Evolutionary conservation across 2,329 filamentous ascomycete species (phyloP).

Genomic region (Phaeosphaeriaceae sp.): DNA sequence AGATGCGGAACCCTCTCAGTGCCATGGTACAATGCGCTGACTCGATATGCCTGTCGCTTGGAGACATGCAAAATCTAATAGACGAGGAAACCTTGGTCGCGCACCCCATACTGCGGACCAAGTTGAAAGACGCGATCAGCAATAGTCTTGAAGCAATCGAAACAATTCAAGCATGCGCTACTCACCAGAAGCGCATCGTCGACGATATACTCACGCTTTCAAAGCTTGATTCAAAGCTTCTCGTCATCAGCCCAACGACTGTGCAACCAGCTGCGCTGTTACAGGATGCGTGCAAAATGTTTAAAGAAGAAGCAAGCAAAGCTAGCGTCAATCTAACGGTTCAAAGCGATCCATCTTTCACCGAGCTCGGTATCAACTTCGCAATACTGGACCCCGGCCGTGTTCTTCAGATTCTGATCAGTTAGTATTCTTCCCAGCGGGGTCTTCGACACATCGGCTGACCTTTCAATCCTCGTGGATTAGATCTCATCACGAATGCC

Average conservation of each 20-base stretch:
- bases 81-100: too few relatives aligned
- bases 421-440: too few relatives aligned
- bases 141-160: conserved; percentile 40
- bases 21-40: conserved; percentile 54
- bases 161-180: conserved; percentile 52
- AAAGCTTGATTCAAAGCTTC: conserved; percentile 51
- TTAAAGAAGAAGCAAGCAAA: conserved; percentile 25
- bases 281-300: conserved; percentile 28
- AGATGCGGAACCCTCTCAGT: conserved; percentile 41
- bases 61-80: conserved; percentile 11
- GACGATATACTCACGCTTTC: conserved; percentile 54
- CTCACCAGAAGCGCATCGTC: conserved; percentile 54
- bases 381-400: conserved; percentile 22
- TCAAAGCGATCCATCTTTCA: conserved; percentile 16
- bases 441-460: too few relatives aligned
- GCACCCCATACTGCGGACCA: neutral
- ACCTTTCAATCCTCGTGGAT: too few relatives aligned
- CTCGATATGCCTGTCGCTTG: conserved; percentile 42
- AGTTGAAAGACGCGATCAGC: conserved; percentile 16
- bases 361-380: conserved; percentile 14
- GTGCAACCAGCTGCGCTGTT: conserved; percentile 31
- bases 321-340: conserved; percentile 16
- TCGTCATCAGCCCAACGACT: conserved; percentile 48
- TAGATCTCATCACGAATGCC: conserved; percentile 37
- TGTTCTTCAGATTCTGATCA: conserved; percentile 35